Evolutionary conservation across 2,329 filamentous ascomycete species (phyloP), one percentile per base, ranked within the genome.

Genomic region (Decorospora gaudefroyi): DNA sequence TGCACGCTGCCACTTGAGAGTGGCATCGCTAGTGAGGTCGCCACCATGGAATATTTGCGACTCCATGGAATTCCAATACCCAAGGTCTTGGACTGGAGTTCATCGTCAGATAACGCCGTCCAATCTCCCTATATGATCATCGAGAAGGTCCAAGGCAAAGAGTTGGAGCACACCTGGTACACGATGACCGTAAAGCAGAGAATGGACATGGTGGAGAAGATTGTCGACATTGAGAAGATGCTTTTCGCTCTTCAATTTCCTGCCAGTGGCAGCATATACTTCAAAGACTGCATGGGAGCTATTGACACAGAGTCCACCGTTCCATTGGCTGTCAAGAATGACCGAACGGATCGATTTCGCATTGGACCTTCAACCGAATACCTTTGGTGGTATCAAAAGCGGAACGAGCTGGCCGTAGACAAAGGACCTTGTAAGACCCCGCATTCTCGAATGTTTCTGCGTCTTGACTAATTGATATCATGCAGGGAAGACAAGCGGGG

Each of bases 31-130:
- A 57, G 51, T 29, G 53, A 57, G 30, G 51, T 53, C 15, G 51
- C 51, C 17, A 53, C 49, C 34, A 46, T 57, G 38, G 51, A 55
- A 34, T 57, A 33, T 42, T 35, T 55, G 19, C 53, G 46, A 15
- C 33, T 46, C 23, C 49, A 59, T 43, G 56, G 59, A n/a, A 29
- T 64, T 31, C 65, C 66, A 35, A 46, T 51, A 21, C 47, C 47
- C 4, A 46, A 32, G 37, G 33, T 51, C 42, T 51, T 51, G 17
- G 35, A 43, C 26, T 51, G 38, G 37, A 40, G 19, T 28, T 38
- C 47, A 18, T 39, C 42, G 27, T 39, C 37, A 21, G 21, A 29
- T 6, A 51, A 51, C 36, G 32, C 6, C 35, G 42, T 46, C 15
- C 11, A 28, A 22, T 46, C 47, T 42, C 32, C 39, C 22, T 46